These are phyloP conservation scores for Cercospora sp. DNA, from an alignment of 2,329 filamentous ascomycete species.

Conservation along the genomic window DNA sequence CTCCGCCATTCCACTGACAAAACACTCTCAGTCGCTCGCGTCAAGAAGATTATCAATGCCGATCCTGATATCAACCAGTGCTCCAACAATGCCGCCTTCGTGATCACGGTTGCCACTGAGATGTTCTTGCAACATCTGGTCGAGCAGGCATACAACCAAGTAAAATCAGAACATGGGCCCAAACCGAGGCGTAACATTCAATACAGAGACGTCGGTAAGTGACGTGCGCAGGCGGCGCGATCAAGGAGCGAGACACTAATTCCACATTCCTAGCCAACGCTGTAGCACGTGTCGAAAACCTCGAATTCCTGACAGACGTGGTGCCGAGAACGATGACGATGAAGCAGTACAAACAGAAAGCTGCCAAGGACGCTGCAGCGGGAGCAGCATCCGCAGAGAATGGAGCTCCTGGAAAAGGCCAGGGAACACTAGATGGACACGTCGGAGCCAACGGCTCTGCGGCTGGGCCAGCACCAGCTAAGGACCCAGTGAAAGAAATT, in stretches of 20 bases:
- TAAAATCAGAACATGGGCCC: conserved; percentile 71
- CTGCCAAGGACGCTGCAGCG: conserved; percentile 28
- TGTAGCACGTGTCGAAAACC: conserved; percentile 82
- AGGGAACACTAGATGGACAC: conserved; percentile 24
- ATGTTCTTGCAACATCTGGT: conserved; percentile 94
- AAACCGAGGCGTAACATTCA: conserved; percentile 93
- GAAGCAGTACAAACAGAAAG: conserved; percentile 70
- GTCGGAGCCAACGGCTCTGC: conserved; percentile 19
- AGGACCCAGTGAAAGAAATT: conserved; percentile 1
- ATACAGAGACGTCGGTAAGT: conserved; percentile 84
- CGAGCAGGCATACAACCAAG: conserved; percentile 79
- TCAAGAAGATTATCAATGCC: conserved; percentile 90
- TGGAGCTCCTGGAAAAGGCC: conserved; percentile 8
- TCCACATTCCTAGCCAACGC: conserved; percentile 67
- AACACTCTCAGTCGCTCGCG: conserved; percentile 69
- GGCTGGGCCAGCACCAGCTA: background rate
- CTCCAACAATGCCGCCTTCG: conserved; percentile 91
- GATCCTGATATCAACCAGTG: conserved; percentile 84
- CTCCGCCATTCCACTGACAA: background rate
- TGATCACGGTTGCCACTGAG: conserved; percentile 90
- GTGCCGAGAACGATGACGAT: conserved; percentile 83
- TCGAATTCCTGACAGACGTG: conserved; percentile 90
- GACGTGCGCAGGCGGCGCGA: background rate
- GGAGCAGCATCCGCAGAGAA: conserved; percentile 5
- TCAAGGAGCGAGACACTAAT: background rate